phyloP scores from a whole-genome alignment of 1,139 yeast species.

The Groenewaldozyma sp. region DNA sequence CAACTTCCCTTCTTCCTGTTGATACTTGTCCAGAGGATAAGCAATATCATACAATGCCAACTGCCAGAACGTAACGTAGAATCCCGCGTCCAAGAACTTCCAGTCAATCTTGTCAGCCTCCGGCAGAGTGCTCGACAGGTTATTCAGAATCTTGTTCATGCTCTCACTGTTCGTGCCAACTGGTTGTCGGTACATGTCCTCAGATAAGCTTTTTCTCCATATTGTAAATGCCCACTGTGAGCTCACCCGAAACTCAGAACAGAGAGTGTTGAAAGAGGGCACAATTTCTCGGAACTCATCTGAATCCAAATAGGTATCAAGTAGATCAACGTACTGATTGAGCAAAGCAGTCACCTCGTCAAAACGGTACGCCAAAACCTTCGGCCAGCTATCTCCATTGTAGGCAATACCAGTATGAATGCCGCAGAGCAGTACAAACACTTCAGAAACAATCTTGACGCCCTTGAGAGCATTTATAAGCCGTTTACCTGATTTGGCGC shows the following conservation, averaged over 20 bases:
- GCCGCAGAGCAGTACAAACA: constrained; percentile 55
- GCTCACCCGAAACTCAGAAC: constrained; percentile 43
- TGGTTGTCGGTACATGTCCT: constrained; percentile 24
- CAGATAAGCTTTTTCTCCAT: constrained; percentile 51
- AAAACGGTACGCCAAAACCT: constrained; percentile 58
- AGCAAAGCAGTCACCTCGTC: constrained; percentile 65
- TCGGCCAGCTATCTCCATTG: constrained; percentile 44
- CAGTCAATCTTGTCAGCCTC: constrained; percentile 29
- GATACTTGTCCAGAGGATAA: constrained; percentile 45
- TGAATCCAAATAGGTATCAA: constrained; percentile 41
- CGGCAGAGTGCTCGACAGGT: constrained; percentile 14
- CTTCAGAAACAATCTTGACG: constrained; percentile 46
- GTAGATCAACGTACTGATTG: constrained; percentile 53
- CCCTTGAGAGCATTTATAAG: constrained; percentile 43
- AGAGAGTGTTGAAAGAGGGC: constrained; percentile 40
- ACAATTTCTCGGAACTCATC: constrained; percentile 34
- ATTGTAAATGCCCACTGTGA: constrained; percentile 68
- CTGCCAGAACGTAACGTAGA: constrained; percentile 66
- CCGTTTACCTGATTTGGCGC: constrained; percentile 41
- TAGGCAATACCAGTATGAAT: constrained; percentile 30
- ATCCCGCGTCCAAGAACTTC: constrained; percentile 33
- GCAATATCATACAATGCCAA: constrained; percentile 66
- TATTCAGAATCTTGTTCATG: constrained; percentile 17
- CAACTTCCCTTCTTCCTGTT: constrained; percentile 32
- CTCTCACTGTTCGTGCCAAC: constrained; percentile 4